A percentile compares a stretch with the other conserved stretches of the same genome.
phyloP scores from a whole-genome alignment of 2,329 filamentous ascomycete genomes.

The Colletotrichum sp. region DNA sequence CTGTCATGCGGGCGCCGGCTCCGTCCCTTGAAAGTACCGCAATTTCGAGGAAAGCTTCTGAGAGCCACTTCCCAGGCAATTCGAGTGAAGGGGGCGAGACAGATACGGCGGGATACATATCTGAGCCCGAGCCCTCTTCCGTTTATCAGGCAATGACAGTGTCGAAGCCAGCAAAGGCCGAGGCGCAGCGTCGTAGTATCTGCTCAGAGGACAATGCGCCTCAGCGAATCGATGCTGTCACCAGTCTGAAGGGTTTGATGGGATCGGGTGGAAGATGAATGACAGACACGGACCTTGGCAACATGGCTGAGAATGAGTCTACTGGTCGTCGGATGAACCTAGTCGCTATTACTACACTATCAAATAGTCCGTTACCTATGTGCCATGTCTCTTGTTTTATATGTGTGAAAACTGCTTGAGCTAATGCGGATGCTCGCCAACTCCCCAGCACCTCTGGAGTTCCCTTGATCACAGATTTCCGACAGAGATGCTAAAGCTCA shows the following conservation, averaged over 20 bases:
- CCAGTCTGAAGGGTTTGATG: background rate
- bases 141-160: background rate
- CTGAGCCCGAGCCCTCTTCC: background rate
- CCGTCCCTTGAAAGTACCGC: background rate
- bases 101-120: background rate
- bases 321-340: background rate
- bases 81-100: no score
- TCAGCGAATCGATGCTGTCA: background rate
- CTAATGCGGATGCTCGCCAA: no score
- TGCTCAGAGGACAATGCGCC: background rate
- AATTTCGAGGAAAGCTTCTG: background rate
- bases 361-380: background rate
- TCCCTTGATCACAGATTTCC: no score
- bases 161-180: background rate
- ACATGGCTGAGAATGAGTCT: background rate
- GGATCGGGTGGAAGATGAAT: background rate
- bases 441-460: no score
- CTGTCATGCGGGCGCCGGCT: background rate
- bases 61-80: background rate
- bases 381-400: no score
- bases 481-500: no score
- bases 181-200: background rate
- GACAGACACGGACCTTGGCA: background rate
- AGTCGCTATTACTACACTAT: fast-evolving
- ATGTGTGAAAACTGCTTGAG: fast-evolving